Percentiles rank a stretch among this genome's conserved stretches.
Evolutionary conservation across 2,329 filamentous ascomycete genomes (phyloP).

Genomic region (Endothia cerciana): DNA sequence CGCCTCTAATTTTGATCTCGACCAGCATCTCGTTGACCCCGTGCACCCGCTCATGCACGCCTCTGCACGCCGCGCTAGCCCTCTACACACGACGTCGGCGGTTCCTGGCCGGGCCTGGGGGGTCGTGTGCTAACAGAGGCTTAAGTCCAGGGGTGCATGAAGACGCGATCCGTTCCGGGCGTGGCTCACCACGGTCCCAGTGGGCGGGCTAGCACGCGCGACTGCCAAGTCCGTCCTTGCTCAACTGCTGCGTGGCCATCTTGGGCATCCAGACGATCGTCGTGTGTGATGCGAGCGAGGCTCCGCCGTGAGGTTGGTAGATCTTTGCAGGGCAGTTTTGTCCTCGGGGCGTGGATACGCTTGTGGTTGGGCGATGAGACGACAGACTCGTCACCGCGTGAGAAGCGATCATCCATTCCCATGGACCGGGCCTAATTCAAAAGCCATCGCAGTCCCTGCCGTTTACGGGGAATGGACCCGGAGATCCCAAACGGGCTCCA

Average conservation of each 20-base stretch:
- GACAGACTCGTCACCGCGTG: not conserved
- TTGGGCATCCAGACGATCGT: conserved; percentile 1
- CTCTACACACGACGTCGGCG: not conserved
- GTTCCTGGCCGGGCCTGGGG: too few species aligned
- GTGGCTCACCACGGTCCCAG: not conserved
- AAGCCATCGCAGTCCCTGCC: not conserved
- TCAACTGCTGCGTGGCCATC: not conserved
- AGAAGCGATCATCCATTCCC: not conserved
- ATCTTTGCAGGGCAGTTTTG: not conserved
- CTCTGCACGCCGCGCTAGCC: not conserved
- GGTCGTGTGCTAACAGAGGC: conserved; percentile 3
- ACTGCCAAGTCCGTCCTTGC: not conserved
- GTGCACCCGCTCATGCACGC: too few species aligned
- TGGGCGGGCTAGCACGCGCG: not conserved
- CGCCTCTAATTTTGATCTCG: not conserved
- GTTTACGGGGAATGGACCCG: not conserved
- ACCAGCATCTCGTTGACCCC: not conserved
- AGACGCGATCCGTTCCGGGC: conserved; percentile 16
- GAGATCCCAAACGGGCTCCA: not conserved
- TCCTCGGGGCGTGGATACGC: not conserved
- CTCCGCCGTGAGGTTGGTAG: conserved; percentile 1
- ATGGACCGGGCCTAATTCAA: not conserved
- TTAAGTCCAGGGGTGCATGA: conserved; percentile 14
- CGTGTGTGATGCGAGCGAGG: not conserved
- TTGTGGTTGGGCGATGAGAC: not conserved